Evolutionary conservation across 2,329 filamentous ascomycete species (phyloP), one percentile per base, ranked within the genome.

Genomic region (Nothophaeocryptopus gaeumannii): DNA sequence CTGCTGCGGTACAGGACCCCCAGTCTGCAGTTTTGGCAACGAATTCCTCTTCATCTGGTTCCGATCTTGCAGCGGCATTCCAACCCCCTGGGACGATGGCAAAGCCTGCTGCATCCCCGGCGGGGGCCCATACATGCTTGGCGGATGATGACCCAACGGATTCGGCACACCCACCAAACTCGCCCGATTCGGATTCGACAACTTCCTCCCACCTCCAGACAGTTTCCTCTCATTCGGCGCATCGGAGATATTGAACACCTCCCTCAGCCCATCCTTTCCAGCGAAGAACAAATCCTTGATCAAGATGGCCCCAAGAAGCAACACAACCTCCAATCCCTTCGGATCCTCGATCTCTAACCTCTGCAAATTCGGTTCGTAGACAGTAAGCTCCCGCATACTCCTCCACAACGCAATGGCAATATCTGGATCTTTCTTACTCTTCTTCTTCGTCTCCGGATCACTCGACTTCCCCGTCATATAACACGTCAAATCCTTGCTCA

Each of bases 361-460:
- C 54, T 86, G 85, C 64, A 97, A 77, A 66, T 97, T 97, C 5
- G 92, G 88, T 70, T 99, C 88, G 73, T 97, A 96, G 36, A 99
- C 79, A 2, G 91, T 95, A 51, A 97, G 71, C 60, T 91, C 88
- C 59, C 82, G 85, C 20, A 85, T 76, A 13, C 80, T 79, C 58
- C 86, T 84, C 75, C 91, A 95, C 61, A 97, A 80, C 2, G 89
- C 90, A n/a, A 97, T 79, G 0, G 90, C 91, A 60, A 97, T 97
- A 70, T 97, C 93, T 0, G 93, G 92, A 67, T 99, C 93, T 67
- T 56, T 58, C 37, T 56, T 51, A 32, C 51, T 53, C 37, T 78
- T 87, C 75, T 88, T 83, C 58, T 77, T 88, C 70, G 85, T 88
- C 15, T 81, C 82, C 29, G 81, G 81, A 43, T 80, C 78, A 0